phyloP scores from a whole-genome alignment of 768 basidiomycete genomes.

The Suillus bovinus region DNA sequence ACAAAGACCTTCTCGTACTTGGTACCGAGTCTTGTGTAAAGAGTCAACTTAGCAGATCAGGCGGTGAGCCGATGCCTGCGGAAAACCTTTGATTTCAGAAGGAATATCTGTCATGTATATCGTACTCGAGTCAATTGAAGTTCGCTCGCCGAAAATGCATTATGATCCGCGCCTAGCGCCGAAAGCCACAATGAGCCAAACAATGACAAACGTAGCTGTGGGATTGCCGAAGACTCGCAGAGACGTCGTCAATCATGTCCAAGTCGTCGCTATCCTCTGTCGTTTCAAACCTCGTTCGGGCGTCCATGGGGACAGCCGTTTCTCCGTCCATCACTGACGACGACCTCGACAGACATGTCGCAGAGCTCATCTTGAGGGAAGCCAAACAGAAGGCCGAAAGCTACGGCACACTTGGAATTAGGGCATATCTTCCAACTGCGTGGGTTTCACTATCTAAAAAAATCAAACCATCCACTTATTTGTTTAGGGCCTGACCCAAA shows the following conservation, averaged over 20 bases:
- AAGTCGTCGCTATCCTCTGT: conserved; percentile 76
- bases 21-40: background rate
- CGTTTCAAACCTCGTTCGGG: conserved; percentile 76
- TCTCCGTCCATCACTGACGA: conserved; percentile 65
- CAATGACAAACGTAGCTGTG: conserved; percentile 18
- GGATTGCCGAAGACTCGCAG: background rate
- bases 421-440: conserved; percentile 67
- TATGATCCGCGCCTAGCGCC: background rate
- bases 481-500: conserved; percentile 61
- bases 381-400: conserved; percentile 88
- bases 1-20: background rate
- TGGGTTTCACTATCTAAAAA: conserved; percentile 35
- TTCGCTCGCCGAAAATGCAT: background rate
- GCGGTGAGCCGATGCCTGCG: background rate
- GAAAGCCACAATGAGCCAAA: conserved; percentile 19
- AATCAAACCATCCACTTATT: background rate
- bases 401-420: conserved; percentile 75
- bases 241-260: conserved; percentile 31
- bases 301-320: conserved; percentile 71
- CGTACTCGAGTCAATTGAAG: background rate
- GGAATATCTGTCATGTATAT: background rate
- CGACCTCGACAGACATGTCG: conserved; percentile 90
- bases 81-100: background rate
- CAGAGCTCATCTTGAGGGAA: conserved; percentile 88
- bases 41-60: background rate